Base-by-base conservation (phyloP, 1,284 basidiomycete species). In the Papiliotrema flavescens region DNA sequence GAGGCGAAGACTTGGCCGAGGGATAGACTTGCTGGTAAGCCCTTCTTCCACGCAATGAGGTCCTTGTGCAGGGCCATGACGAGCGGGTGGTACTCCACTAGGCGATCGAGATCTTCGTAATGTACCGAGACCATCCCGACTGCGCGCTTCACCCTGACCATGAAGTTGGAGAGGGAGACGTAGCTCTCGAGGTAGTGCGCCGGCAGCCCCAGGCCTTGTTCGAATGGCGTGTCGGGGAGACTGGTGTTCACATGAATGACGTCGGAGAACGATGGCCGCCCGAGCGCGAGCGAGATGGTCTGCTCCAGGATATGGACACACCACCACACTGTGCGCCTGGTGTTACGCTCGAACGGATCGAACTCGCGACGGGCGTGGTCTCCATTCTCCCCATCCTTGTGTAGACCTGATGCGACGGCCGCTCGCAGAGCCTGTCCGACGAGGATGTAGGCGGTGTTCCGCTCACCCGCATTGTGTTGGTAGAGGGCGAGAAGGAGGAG, bases 391-490 rank as follows among this genome's bases (percentile, higher is more conserved):
- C 60, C 60, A 32, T 61, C 62, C 23, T 55, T 46, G 24, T 61
- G 59, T 34, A 63, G 48, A 3, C 62, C 62, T 5, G 50, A 44
- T 3, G 59, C 54, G 2, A 63, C 53, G 11, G 54, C 59, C 1
- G 51, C 37, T 9, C 62, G 59, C 2, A 53, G 45, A 1, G 62
- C 59, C 11, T 63, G 59, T 2, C 62, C 62, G 24, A 57, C 47
- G 5, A 63, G 53, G 13, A 54, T 45, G 53, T 55, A 63, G 5
- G 62, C 62, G 9, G 62, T 49, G 23, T 61, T 61, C 7, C 62
- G 53, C 47, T 63, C 62, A 1, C 62, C 62, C 0, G 57, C 37
- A 47, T 63, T 63, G 54, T 63, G 59, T 37, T 63, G 55, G 40
- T 63, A 63, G 13, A 63, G 50, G 8, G 56, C 43, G 11, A 63